Conservation (phyloP, 2,329 filamentous ascomycete species). For the Penicillium sp. region DNA sequence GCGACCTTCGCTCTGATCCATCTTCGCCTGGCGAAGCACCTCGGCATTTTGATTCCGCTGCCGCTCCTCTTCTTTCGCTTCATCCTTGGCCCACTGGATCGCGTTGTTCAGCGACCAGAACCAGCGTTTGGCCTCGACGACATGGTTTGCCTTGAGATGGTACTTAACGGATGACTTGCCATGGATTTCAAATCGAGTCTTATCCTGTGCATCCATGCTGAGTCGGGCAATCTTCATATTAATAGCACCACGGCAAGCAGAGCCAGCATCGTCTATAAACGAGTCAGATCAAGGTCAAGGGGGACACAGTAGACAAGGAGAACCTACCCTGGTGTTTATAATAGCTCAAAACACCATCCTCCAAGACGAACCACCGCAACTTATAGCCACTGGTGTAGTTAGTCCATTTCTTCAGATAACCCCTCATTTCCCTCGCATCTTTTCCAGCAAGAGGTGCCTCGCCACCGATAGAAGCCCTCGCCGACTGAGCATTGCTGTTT, state of each 20-base stretch:
- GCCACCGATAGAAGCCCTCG: slow-evolving; percentile 38
- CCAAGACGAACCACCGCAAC: slow-evolving; percentile 94
- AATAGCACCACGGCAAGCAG: slow-evolving; percentile 94
- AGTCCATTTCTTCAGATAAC: slow-evolving; percentile 99
- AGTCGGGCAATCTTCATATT: slow-evolving; percentile 97
- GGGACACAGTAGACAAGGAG: slow-evolving; percentile 18
- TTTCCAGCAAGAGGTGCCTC: slow-evolving; percentile 69
- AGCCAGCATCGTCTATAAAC: slow-evolving; percentile 78
- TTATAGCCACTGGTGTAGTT: slow-evolving; percentile 99
- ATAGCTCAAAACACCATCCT: slow-evolving; percentile 96
- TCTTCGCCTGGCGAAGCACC: slow-evolving; percentile 76
- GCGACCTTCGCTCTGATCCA: slow-evolving; percentile 67
- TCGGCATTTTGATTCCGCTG: slow-evolving; percentile 76
- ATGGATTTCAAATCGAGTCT: slow-evolving; percentile 96
- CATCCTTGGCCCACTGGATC: slow-evolving; percentile 97
- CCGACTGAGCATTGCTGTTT: slow-evolving; percentile 63
- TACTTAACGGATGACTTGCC: slow-evolving; percentile 99
- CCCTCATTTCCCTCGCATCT: slow-evolving; percentile 95
- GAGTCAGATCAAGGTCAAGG: slow-evolving; percentile 1
- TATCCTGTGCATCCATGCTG: slow-evolving; percentile 96
- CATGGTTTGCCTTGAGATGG: slow-evolving; percentile 94
- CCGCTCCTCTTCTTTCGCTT: slow-evolving; percentile 86
- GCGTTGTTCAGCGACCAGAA: slow-evolving; percentile 99
- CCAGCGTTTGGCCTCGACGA: slow-evolving; percentile 97
- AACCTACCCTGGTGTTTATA: slow-evolving; percentile 85